Evolutionary conservation across 331 rosid species (phyloP), one percentile per base, ranked within the genome.

Genomic region (Acacia pycnantha): DNA sequence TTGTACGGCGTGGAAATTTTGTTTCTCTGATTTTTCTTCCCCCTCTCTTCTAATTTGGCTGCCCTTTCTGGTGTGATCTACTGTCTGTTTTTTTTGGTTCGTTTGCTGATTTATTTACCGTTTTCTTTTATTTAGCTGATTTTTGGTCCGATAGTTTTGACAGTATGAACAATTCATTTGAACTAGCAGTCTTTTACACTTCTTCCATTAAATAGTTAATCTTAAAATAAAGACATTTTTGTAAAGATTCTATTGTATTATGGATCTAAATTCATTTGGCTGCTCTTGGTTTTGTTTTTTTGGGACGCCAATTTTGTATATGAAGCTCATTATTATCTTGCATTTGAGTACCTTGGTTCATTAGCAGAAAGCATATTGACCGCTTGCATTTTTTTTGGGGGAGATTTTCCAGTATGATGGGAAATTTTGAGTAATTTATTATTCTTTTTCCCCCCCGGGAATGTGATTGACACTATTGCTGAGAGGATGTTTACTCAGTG

Each of bases 191-290:
- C 24, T 21, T 40, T 70, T n/a, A 9, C 11, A 41, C 21, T 41
- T 41, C 73, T 1, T 16, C 46, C 8, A 29, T 69, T 29, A 16
- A 46, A 29, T 29, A 16, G 43, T 75, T 73, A 65, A 81, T 43
- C 24, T 65, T 11, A 62, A 62, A 74, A 11, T 70, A 74, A 8
- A 73, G 43, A 21, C 33, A 2, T 2, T 9, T 64, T 13, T 84
- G 69, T 59, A 0, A 53, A 33, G 31, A 13, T 62, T 68, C 8
- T 33, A 47, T 73, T 26, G 14, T 65, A 12, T 44, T 73, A 41
- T 84, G 84, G 90, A 89, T 89, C 90, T 91, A 43, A 69, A 79
- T 72, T 70, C 47, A 7, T 79, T 77, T 58, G 31, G 65, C 65
- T 22, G 31, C 65, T 58, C 16, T 22, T 58, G 29, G 65, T 58